Evolutionary conservation across 2,329 filamentous ascomycete genomes (phyloP), one percentile per base, ranked within the genome.

Genomic region (Colletotrichum shisoi): DNA sequence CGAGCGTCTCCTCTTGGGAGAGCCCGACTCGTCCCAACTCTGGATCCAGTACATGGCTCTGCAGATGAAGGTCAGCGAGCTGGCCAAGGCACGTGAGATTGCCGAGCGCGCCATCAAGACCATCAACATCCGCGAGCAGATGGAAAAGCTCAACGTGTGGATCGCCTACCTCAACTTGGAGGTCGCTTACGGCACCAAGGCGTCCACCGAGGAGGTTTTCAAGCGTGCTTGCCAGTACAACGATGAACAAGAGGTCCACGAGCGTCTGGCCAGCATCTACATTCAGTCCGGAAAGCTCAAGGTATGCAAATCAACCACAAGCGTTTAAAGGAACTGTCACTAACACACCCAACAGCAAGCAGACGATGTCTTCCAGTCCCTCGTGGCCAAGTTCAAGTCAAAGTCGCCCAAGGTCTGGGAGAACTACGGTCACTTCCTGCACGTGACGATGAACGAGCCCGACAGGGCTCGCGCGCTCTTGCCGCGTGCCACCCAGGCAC

Each of bases 41-140:
- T 99, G 95, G 95, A 92, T 97, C 62, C 87, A 92, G 71, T 99
- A 99, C 81, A 98, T 99, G 93, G 93, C 94, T n/a, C 96, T 96
- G 85, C 93, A 98, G 79, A 89, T 97, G 78, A 91, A 96, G 75
- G 87, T 96, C 59, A 92, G 92, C 75, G 95, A 99, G 79, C 84
- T 96, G 21, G 88, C 90, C 69, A 95, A 93, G 79, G 94, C 95
- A 13, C 89, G 94, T 56, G 91, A 94, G 71, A 90, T 97, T 67
- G 94, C 93, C 2, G 91, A 97, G 79, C 91, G 95, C 69, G 95
- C 95, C 19, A 86, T 98, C 70, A 89, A 90, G 75, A 96, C 91
- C 17, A 98, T 99, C 81, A 91, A 92, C 78, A 92, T 96, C 69
- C 88, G 92, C 31, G 93, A 97, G 76, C 91, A 97, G 76, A 88